A percentile compares a stretch with the other conserved stretches of the same genome.
These are phyloP conservation scores for Gamsiella multidivaricata DNA, from an alignment of 192 early-diverging fungal genomes.

Conservation along the genomic window DNA sequence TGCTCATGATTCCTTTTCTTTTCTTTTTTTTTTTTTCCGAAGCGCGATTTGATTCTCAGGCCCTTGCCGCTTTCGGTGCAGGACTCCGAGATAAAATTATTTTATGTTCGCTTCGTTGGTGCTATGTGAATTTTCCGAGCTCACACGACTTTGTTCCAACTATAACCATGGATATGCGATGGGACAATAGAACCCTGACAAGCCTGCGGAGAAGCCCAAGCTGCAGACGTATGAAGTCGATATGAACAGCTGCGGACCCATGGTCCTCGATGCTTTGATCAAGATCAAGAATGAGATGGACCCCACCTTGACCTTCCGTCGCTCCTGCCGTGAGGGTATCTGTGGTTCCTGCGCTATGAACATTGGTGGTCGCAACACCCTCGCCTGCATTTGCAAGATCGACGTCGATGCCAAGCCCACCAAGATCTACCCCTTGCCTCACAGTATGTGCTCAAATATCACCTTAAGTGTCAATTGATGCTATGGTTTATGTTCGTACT, in stretches of 20 bases:
- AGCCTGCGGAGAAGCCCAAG: slow-evolving; percentile 86
- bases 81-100: slow-evolving; percentile 24
- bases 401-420: slow-evolving; percentile 74
- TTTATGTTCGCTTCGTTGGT: neutral
- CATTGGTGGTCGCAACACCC: slow-evolving; percentile 94
- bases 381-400: slow-evolving; percentile 93
- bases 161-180: neutral
- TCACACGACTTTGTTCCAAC: slow-evolving; percentile 2
- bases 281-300: slow-evolving; percentile 98
- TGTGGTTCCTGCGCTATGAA: slow-evolving; percentile 99
- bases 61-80: slow-evolving; percentile 9
- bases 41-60: neutral
- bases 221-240: slow-evolving; percentile 91
- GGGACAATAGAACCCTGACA: slow-evolving; percentile 89
- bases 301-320: slow-evolving; percentile 93
- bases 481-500: too few species aligned
- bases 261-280: slow-evolving; percentile 95
- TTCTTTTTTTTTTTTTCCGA: slow-evolving; percentile 1
- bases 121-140: neutral
- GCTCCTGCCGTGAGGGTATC: slow-evolving; percentile 97
- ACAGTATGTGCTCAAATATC: slow-evolving; percentile 66
- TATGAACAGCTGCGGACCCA: slow-evolving; percentile 93
- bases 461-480: neutral
- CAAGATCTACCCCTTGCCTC: slow-evolving; percentile 97
- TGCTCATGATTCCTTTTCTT: neutral